These are phyloP conservation scores for Aureobasidium sp. DNA, from an alignment of 2,329 filamentous ascomycete species.

Conservation along the genomic window DNA sequence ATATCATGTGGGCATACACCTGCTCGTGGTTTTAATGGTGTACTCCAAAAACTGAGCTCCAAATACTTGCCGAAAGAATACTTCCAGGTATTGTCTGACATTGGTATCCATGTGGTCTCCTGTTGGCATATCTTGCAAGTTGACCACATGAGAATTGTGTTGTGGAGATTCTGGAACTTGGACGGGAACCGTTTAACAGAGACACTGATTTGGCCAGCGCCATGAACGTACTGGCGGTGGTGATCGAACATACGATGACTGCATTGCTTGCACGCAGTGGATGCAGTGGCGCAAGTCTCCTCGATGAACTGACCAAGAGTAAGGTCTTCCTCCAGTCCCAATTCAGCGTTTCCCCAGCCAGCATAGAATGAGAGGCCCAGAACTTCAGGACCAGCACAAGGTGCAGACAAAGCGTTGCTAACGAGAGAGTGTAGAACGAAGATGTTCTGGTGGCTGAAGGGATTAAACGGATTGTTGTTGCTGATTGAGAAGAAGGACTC, in stretches of 20 bases:
- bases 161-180: constrained; percentile 55
- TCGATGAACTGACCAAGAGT: constrained; percentile 94
- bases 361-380: constrained; percentile 81
- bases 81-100: constrained; percentile 94
- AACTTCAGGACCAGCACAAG: constrained; percentile 84
- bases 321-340: constrained; percentile 70
- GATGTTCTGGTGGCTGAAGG: constrained; percentile 92
- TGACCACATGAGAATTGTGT: constrained; percentile 95
- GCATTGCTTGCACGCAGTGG: constrained; percentile 73
- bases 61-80: constrained; percentile 98
- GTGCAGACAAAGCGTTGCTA: constrained; percentile 86
- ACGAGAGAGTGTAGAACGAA: constrained; percentile 90
- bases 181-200: constrained; percentile 70
- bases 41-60: constrained; percentile 95
- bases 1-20: constrained; percentile 83
- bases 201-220: constrained; percentile 84
- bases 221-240: constrained; percentile 94
- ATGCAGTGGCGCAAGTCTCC: constrained; percentile 69
- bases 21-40: constrained; percentile 63
- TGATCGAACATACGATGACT: constrained; percentile 85
- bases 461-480: constrained; percentile 83
- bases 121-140: constrained; percentile 86
- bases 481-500: constrained; percentile 87
- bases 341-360: constrained; percentile 68
- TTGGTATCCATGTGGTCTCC: constrained; percentile 79